phyloP scores from a whole-genome alignment of 1,284 basidiomycete species.

The Cutaneotrichosporon spelunceum region DNA sequence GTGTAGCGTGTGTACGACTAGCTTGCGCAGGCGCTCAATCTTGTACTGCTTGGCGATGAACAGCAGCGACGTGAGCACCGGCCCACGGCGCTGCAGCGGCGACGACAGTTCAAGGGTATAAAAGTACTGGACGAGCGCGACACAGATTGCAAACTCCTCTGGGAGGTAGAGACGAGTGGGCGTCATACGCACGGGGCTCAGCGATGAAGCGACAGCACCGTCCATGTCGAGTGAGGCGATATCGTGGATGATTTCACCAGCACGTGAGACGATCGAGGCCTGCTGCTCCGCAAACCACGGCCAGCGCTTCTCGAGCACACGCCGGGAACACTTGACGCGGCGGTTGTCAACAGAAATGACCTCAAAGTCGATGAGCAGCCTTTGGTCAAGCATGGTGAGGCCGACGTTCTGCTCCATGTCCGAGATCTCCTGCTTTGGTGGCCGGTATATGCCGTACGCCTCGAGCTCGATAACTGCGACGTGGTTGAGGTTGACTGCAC shows the following conservation, averaged over 20 bases:
- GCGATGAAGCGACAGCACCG: conserved; percentile 39
- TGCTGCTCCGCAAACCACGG: conserved; percentile 84
- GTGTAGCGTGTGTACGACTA: conserved; percentile 91
- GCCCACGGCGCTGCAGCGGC: conserved; percentile 81
- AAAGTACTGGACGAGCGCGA: conserved; percentile 87
- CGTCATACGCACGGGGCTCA: conserved; percentile 39
- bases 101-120: conserved; percentile 83
- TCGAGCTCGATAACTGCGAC: conserved; percentile 86
- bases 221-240: conserved; percentile 35
- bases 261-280: conserved; percentile 30
- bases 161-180: conserved; percentile 75
- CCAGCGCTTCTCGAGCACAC: conserved; percentile 81
- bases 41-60: conserved; percentile 79
- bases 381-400: conserved; percentile 72
- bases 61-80: conserved; percentile 80
- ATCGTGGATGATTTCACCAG: conserved; percentile 29
- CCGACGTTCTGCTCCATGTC: conserved; percentile 65
- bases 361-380: conserved; percentile 76
- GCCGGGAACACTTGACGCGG: conserved; percentile 73
- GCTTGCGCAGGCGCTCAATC: conserved; percentile 66
- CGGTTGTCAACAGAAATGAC: conserved; percentile 86
- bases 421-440: conserved; percentile 66
- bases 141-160: conserved; percentile 81
- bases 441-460: conserved; percentile 88
- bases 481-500: conserved; percentile 85